phyloP scores from a whole-genome alignment of 169 alveolate species.

The Perkinsus chesapeaki region DNA sequence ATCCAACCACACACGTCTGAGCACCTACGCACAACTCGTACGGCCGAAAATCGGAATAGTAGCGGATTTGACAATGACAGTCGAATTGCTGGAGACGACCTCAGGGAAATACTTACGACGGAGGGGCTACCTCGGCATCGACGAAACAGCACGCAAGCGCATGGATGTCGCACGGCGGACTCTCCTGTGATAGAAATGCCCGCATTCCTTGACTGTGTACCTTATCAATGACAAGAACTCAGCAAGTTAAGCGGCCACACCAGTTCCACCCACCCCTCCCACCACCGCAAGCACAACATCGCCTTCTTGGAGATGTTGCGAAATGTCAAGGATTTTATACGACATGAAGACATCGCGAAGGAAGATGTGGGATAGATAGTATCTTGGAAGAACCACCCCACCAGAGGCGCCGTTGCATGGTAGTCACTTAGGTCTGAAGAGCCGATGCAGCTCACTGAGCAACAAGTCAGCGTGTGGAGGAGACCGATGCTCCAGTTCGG shows the following conservation, averaged over 20 bases:
- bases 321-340: not conserved
- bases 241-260: not conserved
- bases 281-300: not conserved
- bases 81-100: too few relatives aligned
- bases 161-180: not conserved
- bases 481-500: not conserved
- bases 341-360: not conserved
- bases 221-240: not conserved
- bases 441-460: not conserved
- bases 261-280: not conserved
- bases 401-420: not conserved
- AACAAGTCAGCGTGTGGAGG: not conserved
- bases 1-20: not conserved
- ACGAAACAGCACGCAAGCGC: constrained; percentile 1
- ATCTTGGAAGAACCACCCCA: not conserved
- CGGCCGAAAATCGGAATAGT: too few relatives aligned
- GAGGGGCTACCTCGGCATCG: not conserved
- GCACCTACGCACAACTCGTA: not conserved
- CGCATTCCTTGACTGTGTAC: not conserved
- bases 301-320: not conserved
- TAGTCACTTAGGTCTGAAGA: not conserved
- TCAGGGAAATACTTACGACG: not conserved
- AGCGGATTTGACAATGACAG: too few relatives aligned
- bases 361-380: not conserved
- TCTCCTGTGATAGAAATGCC: not conserved